phyloP scores from a whole-genome alignment of 1,139 yeast species.

The Taphrina confusa region DNA sequence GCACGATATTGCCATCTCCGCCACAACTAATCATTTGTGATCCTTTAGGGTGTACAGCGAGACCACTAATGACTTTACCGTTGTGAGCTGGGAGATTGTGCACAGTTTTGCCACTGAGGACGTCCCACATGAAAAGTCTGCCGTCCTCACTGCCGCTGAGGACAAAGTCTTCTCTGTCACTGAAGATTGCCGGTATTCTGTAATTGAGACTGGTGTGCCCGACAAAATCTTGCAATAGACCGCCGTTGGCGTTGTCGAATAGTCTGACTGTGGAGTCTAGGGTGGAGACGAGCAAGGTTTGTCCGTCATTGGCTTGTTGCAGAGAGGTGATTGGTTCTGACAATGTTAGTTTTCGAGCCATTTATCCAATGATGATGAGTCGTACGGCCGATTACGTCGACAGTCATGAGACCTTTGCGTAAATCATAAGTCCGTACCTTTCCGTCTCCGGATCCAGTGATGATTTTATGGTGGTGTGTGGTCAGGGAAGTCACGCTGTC shows the following conservation, averaged over 20 bases:
- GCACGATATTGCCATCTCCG: conserved; percentile 37
- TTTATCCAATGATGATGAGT: not conserved
- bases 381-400: conserved; percentile 44
- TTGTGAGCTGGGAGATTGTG: conserved; percentile 37
- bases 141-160: conserved; percentile 91
- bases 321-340: conserved; percentile 45
- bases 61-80: conserved; percentile 39
- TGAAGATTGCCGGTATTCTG: conserved; percentile 42
- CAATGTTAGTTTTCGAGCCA: not conserved
- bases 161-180: conserved; percentile 64
- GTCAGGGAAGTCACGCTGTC: conserved; percentile 46
- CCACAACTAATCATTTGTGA: conserved; percentile 41
- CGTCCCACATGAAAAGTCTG: conserved; percentile 82
- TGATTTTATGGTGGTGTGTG: conserved; percentile 42
- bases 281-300: conserved; percentile 43
- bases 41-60: conserved; percentile 39
- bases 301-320: conserved; percentile 40
- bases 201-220: conserved; percentile 45
- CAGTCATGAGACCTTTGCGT: conserved; percentile 44
- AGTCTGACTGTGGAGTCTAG: conserved; percentile 44
- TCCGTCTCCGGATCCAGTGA: conserved; percentile 49
- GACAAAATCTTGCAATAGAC: conserved; percentile 42
- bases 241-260: conserved; percentile 44
- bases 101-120: conserved; percentile 58
- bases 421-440: conserved; percentile 46